phyloP scores from a whole-genome alignment of 179 eudicot genomes.

The Actinidia arguta region DNA sequence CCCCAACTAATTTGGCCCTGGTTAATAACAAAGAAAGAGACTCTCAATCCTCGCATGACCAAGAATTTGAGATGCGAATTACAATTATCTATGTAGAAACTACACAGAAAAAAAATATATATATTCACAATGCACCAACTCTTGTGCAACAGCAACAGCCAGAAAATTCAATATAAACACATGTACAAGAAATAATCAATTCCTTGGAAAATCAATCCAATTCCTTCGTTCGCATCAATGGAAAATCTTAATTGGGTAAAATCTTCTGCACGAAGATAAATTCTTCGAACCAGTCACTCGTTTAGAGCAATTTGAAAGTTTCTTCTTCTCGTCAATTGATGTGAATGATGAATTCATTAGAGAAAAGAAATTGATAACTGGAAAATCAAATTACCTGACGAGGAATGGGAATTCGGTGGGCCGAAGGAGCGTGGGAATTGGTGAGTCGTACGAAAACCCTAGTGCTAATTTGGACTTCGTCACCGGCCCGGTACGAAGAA shows the following conservation, averaged over 20 bases:
- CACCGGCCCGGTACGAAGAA: too few species aligned
- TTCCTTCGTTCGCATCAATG: background rate
- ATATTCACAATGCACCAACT: background rate
- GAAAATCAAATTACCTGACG: background rate
- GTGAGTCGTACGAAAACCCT: conserved; percentile 6
- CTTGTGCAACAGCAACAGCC: background rate
- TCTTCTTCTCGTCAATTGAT: background rate
- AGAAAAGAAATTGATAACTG: too few species aligned
- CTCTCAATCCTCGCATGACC: background rate
- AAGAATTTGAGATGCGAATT: background rate
- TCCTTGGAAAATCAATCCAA: background rate
- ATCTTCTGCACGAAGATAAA: background rate
- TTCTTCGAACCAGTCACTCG: background rate
- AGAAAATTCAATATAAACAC: background rate
- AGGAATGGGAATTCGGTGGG: background rate
- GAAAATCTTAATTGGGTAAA: background rate
- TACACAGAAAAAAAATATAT: background rate
- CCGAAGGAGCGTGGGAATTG: background rate
- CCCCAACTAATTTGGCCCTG: too few species aligned
- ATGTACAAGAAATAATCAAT: background rate
- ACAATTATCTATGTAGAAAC: background rate
- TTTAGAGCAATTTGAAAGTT: background rate
- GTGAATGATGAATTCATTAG: background rate
- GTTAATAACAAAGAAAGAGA: background rate
- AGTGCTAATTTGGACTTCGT: too few species aligned